Conservation (phyloP, 2,329 filamentous ascomycete genomes). For the Penicillium nordicum region DNA sequence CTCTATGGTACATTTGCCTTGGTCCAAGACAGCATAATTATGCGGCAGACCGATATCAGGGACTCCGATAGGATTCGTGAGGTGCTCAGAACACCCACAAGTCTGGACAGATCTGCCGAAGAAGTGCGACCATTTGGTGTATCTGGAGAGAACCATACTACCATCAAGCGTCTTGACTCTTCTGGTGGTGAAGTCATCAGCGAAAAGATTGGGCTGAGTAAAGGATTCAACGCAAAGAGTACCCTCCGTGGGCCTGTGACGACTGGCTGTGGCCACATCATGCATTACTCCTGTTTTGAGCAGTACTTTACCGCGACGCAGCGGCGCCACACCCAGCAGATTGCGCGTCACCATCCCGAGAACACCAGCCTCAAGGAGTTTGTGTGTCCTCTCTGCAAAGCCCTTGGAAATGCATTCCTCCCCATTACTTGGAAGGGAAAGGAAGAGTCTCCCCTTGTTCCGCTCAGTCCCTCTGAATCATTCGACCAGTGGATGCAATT, state of each 20-base stretch:
- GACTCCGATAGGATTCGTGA: slow-evolving; percentile 83
- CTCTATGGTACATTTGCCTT: slow-evolving; percentile 93
- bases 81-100: slow-evolving; percentile 71
- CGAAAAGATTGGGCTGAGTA: slow-evolving; percentile 80
- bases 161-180: slow-evolving; percentile 70
- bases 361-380: slow-evolving; percentile 77
- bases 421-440: slow-evolving; percentile 94
- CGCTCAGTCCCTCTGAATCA: slow-evolving; percentile 56
- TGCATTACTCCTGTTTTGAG: slow-evolving; percentile 96
- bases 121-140: slow-evolving; percentile 84
- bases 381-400: slow-evolving; percentile 94
- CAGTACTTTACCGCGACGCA: slow-evolving; percentile 81
- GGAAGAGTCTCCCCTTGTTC: slow-evolving; percentile 75
- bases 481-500: slow-evolving; percentile 69
- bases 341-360: slow-evolving; percentile 91
- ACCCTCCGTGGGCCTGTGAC: slow-evolving; percentile 74
- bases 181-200: slow-evolving; percentile 67
- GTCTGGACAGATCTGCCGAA: slow-evolving; percentile 81
- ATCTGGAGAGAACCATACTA: slow-evolving; percentile 76
- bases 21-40: slow-evolving; percentile 77
- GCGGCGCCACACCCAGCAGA: slow-evolving; percentile 83
- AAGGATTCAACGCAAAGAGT: slow-evolving; percentile 73
- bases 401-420: slow-evolving; percentile 88
- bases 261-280: slow-evolving; percentile 92
- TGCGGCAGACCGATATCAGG: slow-evolving; percentile 79